These are phyloP conservation scores for Pistacia atlantica DNA, from an alignment of 345 rosid genomes.

Conservation along the genomic window DNA sequence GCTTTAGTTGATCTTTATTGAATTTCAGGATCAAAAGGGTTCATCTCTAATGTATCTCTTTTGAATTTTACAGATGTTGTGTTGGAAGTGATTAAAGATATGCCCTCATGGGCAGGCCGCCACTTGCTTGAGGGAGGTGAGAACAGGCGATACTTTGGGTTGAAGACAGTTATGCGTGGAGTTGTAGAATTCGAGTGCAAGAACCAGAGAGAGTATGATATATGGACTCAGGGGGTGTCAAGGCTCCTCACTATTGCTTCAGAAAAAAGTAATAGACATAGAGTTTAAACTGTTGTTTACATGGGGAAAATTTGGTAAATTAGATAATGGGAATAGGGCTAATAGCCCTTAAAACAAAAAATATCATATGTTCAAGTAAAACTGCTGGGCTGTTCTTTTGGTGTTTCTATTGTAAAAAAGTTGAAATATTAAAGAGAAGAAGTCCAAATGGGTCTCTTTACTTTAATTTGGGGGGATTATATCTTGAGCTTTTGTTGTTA, in stretches of 20 bases:
- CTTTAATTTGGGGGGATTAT: slow-evolving; percentile 6
- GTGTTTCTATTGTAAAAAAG: slow-evolving; percentile 27
- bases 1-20: slow-evolving; percentile 22
- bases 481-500: slow-evolving; percentile 1
- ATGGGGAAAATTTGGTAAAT: slow-evolving; percentile 3
- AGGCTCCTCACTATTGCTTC: slow-evolving; percentile 73
- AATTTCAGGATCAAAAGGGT: slow-evolving; percentile 38
- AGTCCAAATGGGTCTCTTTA: slow-evolving; percentile 25
- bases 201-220: slow-evolving; percentile 78
- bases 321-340: slow-evolving; percentile 12
- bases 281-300: slow-evolving; percentile 38
- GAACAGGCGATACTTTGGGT: slow-evolving; percentile 70
- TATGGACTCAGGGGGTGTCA: slow-evolving; percentile 92
- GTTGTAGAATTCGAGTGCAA: slow-evolving; percentile 80
- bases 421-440: slow-evolving; percentile 21
- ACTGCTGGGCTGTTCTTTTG: slow-evolving; percentile 17
- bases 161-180: slow-evolving; percentile 63
- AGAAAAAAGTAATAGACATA: slow-evolving; percentile 55
- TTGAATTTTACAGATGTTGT: slow-evolving; percentile 61
- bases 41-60: slow-evolving; percentile 33
- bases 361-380: background rate
- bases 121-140: slow-evolving; percentile 87
- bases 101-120: slow-evolving; percentile 92
- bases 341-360: slow-evolving; percentile 10
- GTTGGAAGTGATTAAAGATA: slow-evolving; percentile 64